Percentiles rank a stretch among this genome's conserved stretches.
phyloP scores from a whole-genome alignment of 2,329 filamentous ascomycete species.

The Domatiomyces globalis region DNA sequence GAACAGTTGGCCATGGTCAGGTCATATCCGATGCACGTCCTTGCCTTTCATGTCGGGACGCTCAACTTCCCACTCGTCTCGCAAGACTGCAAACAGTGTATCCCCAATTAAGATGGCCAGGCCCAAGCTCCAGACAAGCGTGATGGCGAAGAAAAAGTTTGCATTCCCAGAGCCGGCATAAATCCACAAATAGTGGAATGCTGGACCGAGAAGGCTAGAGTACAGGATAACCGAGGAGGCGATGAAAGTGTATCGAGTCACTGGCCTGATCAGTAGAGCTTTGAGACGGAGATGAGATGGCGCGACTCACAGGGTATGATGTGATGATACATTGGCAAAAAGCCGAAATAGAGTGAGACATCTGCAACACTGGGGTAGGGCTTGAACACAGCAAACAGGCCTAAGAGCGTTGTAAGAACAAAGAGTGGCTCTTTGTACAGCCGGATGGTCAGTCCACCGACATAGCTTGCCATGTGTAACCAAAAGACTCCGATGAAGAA shows the following conservation, averaged over 20 bases:
- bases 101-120: conserved; percentile 79
- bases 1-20: conserved; percentile 4
- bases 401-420: conserved; percentile 68
- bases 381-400: conserved; percentile 89
- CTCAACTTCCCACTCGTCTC: conserved; percentile 90
- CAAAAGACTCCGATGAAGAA: conserved; percentile 98
- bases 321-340: conserved; percentile 78
- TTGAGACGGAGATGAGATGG: not conserved
- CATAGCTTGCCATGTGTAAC: conserved; percentile 84
- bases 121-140: conserved; percentile 90
- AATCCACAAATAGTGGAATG: conserved; percentile 96
- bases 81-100: conserved; percentile 69
- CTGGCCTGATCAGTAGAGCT: conserved; percentile 29
- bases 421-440: conserved; percentile 76
- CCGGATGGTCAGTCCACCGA: conserved; percentile 69
- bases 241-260: conserved; percentile 90
- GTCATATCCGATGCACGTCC: conserved; percentile 66
- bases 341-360: conserved; percentile 67
- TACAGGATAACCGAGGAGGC: conserved; percentile 73
- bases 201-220: conserved; percentile 73
- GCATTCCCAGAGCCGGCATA: conserved; percentile 96
- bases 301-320: conserved; percentile 57
- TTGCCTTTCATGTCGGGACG: conserved; percentile 80
- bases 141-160: conserved; percentile 99
- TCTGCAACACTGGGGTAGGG: conserved; percentile 91